A percentile compares a stretch with the other conserved stretches of the same genome.
These are phyloP conservation scores for Exophiala phaeomuriformis DNA, from an alignment of 2,329 filamentous ascomycete genomes.

Conservation along the genomic window DNA sequence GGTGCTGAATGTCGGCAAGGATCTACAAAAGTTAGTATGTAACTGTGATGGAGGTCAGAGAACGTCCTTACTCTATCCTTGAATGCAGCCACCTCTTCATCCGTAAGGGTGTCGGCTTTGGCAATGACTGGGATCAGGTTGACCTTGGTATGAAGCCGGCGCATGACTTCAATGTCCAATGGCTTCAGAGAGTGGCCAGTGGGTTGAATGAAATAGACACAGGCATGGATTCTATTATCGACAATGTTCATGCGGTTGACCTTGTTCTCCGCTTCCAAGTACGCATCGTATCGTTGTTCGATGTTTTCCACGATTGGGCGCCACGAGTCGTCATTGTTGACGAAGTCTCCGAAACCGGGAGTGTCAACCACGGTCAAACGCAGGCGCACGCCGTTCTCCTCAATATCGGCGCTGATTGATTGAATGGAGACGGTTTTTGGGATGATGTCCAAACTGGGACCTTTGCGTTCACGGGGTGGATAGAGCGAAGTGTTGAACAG, in stretches of 20 bases:
- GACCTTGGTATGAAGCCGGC: constrained; percentile 98
- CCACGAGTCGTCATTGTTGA: constrained; percentile 99
- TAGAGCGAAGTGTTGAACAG: constrained; percentile 99
- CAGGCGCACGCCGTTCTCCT: constrained; percentile 95
- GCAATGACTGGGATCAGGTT: constrained; percentile 99
- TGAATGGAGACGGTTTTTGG: constrained; percentile 96
- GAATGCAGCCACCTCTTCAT: constrained; percentile 90
- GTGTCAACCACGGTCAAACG: constrained; percentile 96
- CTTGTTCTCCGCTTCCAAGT: constrained; percentile 99
- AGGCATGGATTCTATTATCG: constrained; percentile 97
- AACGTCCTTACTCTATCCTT: constrained; percentile 76
- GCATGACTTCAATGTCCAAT: constrained; percentile 98
- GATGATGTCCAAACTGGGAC: constrained; percentile 93
- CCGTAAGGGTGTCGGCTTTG: constrained; percentile 95
- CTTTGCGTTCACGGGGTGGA: constrained; percentile 96
- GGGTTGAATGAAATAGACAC: constrained; percentile 99
- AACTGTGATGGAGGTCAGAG: neutral
- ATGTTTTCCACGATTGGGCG: constrained; percentile 99
- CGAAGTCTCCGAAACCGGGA: constrained; percentile 96
- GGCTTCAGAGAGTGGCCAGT: constrained; percentile 98
- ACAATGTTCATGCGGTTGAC: constrained; percentile 99
- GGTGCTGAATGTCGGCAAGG: constrained; percentile 89
- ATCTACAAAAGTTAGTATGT: constrained; percentile 56
- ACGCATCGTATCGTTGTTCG: constrained; percentile 96
- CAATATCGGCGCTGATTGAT: constrained; percentile 91